Evolutionary conservation across 768 basidiomycete genomes (phyloP).

Genomic region (Galerina sulciceps): DNA sequence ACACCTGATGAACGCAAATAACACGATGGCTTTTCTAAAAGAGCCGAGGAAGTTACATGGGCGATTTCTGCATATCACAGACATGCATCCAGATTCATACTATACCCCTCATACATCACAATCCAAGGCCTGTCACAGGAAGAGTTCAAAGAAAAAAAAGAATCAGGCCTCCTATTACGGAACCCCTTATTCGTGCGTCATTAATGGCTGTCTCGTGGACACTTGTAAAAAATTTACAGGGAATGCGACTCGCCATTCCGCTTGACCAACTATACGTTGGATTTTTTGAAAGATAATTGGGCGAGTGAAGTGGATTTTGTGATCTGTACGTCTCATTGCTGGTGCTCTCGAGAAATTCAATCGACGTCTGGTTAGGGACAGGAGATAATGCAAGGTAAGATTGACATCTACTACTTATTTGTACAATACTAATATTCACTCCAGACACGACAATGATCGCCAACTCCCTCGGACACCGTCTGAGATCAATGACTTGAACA

Average conservation of each 20-base stretch:
- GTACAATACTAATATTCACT: constrained; percentile 5
- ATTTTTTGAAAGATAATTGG: constrained; percentile 81
- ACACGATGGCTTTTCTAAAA: constrained; percentile 23
- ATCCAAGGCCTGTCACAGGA: constrained; percentile 72
- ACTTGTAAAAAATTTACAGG: constrained; percentile 33
- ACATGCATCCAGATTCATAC: constrained; percentile 81
- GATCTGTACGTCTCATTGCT: constrained; percentile 57
- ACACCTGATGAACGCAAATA: neutral
- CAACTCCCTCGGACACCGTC: constrained; percentile 76
- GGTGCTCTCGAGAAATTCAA: neutral
- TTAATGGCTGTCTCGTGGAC: constrained; percentile 1
- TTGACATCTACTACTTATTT: too few species aligned
- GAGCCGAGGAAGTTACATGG: constrained; percentile 61
- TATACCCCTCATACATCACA: constrained; percentile 57
- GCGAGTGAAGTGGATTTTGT: constrained; percentile 88
- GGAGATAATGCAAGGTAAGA: constrained; percentile 75
- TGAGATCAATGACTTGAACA: constrained; percentile 82
- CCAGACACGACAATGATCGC: constrained; percentile 85
- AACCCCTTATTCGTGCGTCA: constrained; percentile 64
- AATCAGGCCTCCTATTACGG: constrained; percentile 65
- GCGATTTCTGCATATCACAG: constrained; percentile 82
- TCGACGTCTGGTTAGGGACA: constrained; percentile 54
- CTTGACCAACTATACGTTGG: constrained; percentile 82
- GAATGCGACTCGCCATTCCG: constrained; percentile 83
- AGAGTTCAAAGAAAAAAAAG: constrained; percentile 58